Evolutionary conservation across 1,139 yeast species (phyloP).

Genomic region (Pichia sp.): DNA sequence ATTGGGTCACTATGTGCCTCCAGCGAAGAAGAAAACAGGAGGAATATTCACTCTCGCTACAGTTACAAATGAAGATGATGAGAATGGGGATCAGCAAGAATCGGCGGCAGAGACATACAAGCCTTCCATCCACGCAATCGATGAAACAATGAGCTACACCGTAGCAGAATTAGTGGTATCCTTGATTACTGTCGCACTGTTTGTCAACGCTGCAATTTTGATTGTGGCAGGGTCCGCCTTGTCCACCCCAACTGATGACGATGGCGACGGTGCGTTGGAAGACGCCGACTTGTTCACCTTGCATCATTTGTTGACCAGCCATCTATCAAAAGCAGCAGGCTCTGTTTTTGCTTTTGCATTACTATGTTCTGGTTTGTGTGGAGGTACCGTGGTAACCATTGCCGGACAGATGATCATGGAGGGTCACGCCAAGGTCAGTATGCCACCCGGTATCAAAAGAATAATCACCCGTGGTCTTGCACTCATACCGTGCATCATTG

Average conservation of each 20-base stretch:
- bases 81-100: slow-evolving; percentile 9
- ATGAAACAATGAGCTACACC: slow-evolving; percentile 65
- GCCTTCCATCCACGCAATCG: slow-evolving; percentile 70
- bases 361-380: slow-evolving; percentile 93
- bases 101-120: slow-evolving; percentile 34
- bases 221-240: slow-evolving; percentile 84
- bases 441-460: slow-evolving; percentile 83
- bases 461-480: slow-evolving; percentile 81
- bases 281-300: slow-evolving; percentile 82
- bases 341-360: slow-evolving; percentile 87
- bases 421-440: slow-evolving; percentile 82
- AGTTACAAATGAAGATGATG: slow-evolving; percentile 2
- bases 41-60: slow-evolving; percentile 21
- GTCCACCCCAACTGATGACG: slow-evolving; percentile 64
- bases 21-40: slow-evolving; percentile 18
- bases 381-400: slow-evolving; percentile 95
- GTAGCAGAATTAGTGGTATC: slow-evolving; percentile 74
- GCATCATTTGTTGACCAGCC: slow-evolving; percentile 64
- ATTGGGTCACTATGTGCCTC: slow-evolving; percentile 48
- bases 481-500: slow-evolving; percentile 80
- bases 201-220: slow-evolving; percentile 78
- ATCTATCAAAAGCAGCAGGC: slow-evolving; percentile 86
- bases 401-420: slow-evolving; percentile 97
- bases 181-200: slow-evolving; percentile 72
- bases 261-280: slow-evolving; percentile 37